Percentiles rank a stretch among this genome's conserved stretches.
phyloP scores from a whole-genome alignment of 306 rosid genomes.

The Vigna reflexopilosa region DNA sequence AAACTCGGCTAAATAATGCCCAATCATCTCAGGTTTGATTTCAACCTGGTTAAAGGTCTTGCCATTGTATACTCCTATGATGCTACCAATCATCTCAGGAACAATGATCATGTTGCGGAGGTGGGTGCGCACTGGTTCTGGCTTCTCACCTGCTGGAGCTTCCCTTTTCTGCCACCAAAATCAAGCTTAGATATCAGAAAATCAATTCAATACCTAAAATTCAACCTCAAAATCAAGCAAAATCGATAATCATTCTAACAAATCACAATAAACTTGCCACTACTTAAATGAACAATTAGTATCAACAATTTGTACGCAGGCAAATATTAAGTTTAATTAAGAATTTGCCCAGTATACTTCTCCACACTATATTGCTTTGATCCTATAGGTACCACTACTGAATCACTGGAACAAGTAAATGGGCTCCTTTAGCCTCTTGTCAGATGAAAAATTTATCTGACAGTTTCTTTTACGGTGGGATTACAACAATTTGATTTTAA shows the following conservation, averaged over 20 bases:
- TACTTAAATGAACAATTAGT: background rate
- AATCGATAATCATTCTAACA: background rate
- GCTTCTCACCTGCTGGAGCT: conserved; percentile 93
- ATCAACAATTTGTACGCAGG: background rate
- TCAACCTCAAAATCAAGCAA: background rate
- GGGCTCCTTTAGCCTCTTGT: no score
- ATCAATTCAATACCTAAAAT: background rate
- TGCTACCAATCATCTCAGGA: conserved; percentile 93
- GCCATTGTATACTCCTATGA: conserved; percentile 92
- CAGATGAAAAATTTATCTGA: no score
- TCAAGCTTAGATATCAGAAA: no score
- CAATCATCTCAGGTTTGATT: conserved; percentile 91
- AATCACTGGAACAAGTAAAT: no score
- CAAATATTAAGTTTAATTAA: no score
- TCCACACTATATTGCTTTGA: no score
- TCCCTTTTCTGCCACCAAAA: conserved; percentile 71
- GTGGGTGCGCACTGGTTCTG: conserved; percentile 93
- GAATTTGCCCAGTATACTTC: no score
- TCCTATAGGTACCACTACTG: no score
- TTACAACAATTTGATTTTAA: no score
- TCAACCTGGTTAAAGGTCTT: conserved; percentile 96
- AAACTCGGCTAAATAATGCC: conserved; percentile 91
- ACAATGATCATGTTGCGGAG: conserved; percentile 92
- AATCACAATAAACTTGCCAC: background rate
- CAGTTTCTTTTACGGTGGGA: no score